Base-by-base conservation (phyloP, 2,329 filamentous ascomycete genomes). In the Monilinia vaccinii-corymbosi region DNA sequence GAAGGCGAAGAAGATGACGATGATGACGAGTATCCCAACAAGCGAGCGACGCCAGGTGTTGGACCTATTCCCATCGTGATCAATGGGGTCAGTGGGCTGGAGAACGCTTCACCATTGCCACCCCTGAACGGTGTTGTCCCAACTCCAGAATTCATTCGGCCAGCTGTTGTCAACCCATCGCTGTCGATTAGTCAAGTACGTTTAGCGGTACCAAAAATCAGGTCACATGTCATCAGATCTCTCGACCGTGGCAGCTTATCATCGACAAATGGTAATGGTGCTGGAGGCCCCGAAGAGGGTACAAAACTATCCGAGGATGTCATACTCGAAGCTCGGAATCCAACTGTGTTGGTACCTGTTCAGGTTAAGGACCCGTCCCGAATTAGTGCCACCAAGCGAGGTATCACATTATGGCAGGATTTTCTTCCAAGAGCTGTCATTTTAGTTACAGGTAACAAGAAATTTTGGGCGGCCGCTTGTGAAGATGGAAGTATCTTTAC, bases 401-500 rank as follows among this genome's bases (percentile, higher is more conserved):
- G 91, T 5, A 84, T 86, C 60, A 78, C 88, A 1, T 74, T 97
- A 4, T 99, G 95, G 94, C 90, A 97, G 69, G 95, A 99, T 70
- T 99, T 90, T 68, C 76, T 99, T 16, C 92, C 93, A 0, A 83
- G 87, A 61, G 85, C 91, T 7, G 88, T 96, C 28, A 82, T 99
- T n/a, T 80, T 97, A 1, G 86, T 95, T 1, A 94, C 93, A 0
- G 95, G 91, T 2, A 97, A 91, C 72, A 86, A 87, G 67, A 85
- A 88, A 66, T 92, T 97, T 71, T 99, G 94, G 89, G 88, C 89
- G 0, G 93, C 88, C 18, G 92, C 89, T 11, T 97, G 92, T 69
- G 94, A 99, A 72, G 94, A 97, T 70, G 94, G 91, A 18, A 90
- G 86, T 21, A 73, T 99, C 9, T 90, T 96, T 70, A 82, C 90